phyloP scores from a whole-genome alignment of 2,329 filamentous ascomycete genomes.

The Torrubiella hemipterigena region DNA sequence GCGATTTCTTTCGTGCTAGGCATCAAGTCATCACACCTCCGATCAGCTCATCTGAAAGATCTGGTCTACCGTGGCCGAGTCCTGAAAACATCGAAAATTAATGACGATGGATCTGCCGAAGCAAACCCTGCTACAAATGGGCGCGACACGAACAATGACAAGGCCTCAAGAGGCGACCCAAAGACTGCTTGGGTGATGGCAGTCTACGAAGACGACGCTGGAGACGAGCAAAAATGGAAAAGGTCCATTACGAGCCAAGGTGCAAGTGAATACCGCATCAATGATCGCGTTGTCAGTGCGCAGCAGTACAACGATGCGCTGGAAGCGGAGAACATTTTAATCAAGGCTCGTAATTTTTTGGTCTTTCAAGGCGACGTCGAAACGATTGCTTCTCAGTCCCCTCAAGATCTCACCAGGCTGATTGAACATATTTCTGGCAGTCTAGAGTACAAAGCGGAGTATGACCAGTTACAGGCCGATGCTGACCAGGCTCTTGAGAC shows the following conservation, averaged over 20 bases:
- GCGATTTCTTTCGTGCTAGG: constrained; percentile 98
- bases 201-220: constrained; percentile 94
- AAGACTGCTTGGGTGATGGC: constrained; percentile 98
- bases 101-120: constrained; percentile 71
- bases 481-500: constrained; percentile 80
- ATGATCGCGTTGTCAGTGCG: constrained; percentile 77
- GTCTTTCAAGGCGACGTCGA: constrained; percentile 98
- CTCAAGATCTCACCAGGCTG: constrained; percentile 81
- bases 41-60: constrained; percentile 86
- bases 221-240: constrained; percentile 92
- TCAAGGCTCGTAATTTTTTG: constrained; percentile 94
- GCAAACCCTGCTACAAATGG: constrained; percentile 53
- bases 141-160: constrained; percentile 46
- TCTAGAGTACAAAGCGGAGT: constrained; percentile 86
- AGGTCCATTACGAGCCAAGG: constrained; percentile 82
- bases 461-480: constrained; percentile 79
- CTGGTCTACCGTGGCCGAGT: constrained; percentile 93
- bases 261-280: constrained; percentile 92
- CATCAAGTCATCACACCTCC: constrained; percentile 96
- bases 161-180: constrained; percentile 66
- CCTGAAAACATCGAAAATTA: constrained; percentile 82
- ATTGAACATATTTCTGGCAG: constrained; percentile 98
- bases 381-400: constrained; percentile 88
- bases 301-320: constrained; percentile 89
- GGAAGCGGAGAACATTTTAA: constrained; percentile 89